Base-by-base conservation (phyloP, 106 monocot genomes). In the Acorus calamus region DNA sequence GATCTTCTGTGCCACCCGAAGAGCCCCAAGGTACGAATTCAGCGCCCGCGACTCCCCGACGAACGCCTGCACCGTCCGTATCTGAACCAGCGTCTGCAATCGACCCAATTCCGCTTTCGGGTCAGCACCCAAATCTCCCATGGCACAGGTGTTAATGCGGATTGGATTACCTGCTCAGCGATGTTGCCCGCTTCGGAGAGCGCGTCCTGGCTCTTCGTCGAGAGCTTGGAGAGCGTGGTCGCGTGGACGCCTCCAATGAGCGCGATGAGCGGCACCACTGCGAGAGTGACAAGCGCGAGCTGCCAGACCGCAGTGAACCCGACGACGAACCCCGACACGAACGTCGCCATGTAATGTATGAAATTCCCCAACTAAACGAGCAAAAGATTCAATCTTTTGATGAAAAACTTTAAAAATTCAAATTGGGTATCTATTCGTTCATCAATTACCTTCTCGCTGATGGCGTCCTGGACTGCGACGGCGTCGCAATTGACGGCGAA, bases 281-380 rank as follows among this genome's bases (percentile, higher is more conserved):
- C 86, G 10, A 94, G 83, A 2, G 89, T 89, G 53, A 94, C 86
- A 28, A 94, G 75, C 2, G 89, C 89, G n/a, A 94, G 69, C 77
- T 89, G 89, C 89, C 93, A 94, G 5, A 70, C 86, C 2, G 89
- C 86, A 0, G 89, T 89, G 75, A 94, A 94, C 3, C 93, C 93
- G 3, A 94, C 76, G 10, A 89, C 67, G 73, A 94, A 94, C 5
- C 89, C 93, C 42, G 89, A 73, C 4, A 88, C 81, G 56, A 94
- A 89, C 2, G 89, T 86, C 3, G 89, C 89, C 76, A 86, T 73
- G 77, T 94, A 94, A 61, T 84, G 91, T 42, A 91, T 80, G 61
- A 75, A 75, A 42, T 75, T 75, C 42, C 74, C 74, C 61, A 75
- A 55, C 73, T 73, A 28, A 28, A 28, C 28, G 28, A 28, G 28